These are phyloP conservation scores for Fusarium annulatum DNA, from an alignment of 2,329 filamentous ascomycete species.

Conservation along the genomic window DNA sequence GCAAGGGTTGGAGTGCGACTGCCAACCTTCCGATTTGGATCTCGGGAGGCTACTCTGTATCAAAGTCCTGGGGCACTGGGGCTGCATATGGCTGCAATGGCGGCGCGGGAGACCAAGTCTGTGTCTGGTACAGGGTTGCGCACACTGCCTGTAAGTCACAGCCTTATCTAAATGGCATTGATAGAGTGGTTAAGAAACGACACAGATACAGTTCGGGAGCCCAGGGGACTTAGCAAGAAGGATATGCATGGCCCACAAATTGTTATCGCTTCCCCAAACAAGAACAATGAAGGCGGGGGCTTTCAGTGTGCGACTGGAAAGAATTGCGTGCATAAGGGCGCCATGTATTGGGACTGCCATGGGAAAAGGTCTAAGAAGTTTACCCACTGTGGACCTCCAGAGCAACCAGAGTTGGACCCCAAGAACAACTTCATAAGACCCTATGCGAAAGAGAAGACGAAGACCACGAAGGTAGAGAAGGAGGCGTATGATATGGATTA, in stretches of 20 bases:
- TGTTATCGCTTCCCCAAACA: neutral
- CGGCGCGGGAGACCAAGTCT: neutral
- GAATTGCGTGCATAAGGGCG: neutral
- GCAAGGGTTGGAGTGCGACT: neutral
- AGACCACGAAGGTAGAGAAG: neutral
- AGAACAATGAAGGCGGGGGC: neutral
- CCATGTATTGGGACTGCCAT: neutral
- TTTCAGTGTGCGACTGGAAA: neutral
- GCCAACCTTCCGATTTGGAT: neutral
- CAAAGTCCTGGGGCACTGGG: neutral
- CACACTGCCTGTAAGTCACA: neutral
- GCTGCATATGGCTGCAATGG: neutral
- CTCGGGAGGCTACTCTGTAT: neutral
- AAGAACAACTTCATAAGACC: neutral
- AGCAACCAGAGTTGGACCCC: neutral
- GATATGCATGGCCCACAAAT: neutral
- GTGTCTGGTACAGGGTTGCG: neutral
- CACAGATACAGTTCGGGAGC: neutral
- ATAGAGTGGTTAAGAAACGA: neutral
- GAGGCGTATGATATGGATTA: neutral
- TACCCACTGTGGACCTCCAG: neutral
- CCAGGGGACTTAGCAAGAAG: neutral
- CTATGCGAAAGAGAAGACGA: neutral
- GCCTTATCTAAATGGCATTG: neutral
- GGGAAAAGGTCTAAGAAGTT: neutral